Percentiles rank a stretch among this genome's conserved stretches.
phyloP scores from a whole-genome alignment of 1,284 basidiomycete species.

The Rhodotorula glutinis region DNA sequence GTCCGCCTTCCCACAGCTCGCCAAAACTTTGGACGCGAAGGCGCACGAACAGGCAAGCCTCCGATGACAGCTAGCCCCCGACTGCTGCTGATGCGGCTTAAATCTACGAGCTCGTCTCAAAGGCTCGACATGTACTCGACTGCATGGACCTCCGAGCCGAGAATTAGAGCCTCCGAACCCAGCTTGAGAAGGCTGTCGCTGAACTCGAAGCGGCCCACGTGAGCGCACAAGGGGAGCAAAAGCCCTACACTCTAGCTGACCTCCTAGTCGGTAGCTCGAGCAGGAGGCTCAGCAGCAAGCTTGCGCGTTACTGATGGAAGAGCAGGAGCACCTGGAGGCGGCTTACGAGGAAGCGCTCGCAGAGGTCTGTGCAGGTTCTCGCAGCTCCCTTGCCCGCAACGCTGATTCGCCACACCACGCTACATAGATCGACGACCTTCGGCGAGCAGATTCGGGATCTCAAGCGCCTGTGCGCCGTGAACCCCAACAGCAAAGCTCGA shows the following conservation, averaged over 20 bases:
- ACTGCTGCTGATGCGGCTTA: too few relatives aligned
- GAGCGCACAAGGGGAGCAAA: background rate
- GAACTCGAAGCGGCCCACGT: conserved; percentile 6
- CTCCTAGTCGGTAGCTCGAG: background rate
- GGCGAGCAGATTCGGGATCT: too few relatives aligned
- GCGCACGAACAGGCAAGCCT: background rate
- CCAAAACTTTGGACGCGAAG: too few relatives aligned
- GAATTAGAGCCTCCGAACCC: background rate
- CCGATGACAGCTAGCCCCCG: too few relatives aligned
- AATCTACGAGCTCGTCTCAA: too few relatives aligned
- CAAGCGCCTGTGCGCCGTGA: too few relatives aligned
- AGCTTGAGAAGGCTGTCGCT: background rate
- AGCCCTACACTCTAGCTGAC: background rate
- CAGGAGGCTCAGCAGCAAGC: conserved; percentile 8
- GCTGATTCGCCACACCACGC: too few relatives aligned
- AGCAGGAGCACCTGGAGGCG: conserved; percentile 17
- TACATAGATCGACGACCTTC: too few relatives aligned
- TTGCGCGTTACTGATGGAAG: conserved; percentile 7
- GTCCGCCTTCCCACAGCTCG: too few relatives aligned
- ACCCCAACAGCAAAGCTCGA: too few relatives aligned
- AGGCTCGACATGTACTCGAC: background rate
- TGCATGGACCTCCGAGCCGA: background rate
- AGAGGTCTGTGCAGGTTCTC: background rate
- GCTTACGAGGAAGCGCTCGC: conserved; percentile 12
- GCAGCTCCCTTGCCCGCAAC: too few relatives aligned